These are phyloP conservation scores for Polyporus arcularius DNA, from an alignment of 768 basidiomycete species.

Conservation along the genomic window DNA sequence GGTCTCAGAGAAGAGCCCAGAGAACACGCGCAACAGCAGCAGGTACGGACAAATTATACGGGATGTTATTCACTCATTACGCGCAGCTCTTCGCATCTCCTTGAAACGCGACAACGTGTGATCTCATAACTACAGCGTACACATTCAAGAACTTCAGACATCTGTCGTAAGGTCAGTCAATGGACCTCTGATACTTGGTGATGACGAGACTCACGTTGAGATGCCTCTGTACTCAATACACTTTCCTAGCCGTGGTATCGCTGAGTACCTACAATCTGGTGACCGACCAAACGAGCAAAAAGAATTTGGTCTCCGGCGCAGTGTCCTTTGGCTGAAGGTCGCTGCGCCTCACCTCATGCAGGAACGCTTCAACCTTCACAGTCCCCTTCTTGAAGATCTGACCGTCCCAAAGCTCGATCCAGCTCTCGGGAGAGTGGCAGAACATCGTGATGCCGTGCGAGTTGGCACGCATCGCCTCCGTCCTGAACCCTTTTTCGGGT, in stretches of 20 bases:
- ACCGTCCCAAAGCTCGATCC: conserved; percentile 40
- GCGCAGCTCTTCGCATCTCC: too few relatives aligned
- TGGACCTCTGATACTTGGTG: background rate
- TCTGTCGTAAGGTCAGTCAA: too few relatives aligned
- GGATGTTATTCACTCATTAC: too few relatives aligned
- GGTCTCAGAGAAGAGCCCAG: too few relatives aligned
- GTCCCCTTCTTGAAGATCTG: conserved; percentile 36
- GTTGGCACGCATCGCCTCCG: background rate
- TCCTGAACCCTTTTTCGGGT: conserved; percentile 33
- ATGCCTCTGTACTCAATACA: background rate
- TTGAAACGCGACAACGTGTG: too few relatives aligned
- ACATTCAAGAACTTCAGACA: too few relatives aligned
- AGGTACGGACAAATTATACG: too few relatives aligned
- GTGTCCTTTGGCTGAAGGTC: background rate
- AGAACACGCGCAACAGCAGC: too few relatives aligned
- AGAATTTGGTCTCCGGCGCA: background rate
- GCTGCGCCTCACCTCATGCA: background rate
- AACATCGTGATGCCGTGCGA: conserved; percentile 28
- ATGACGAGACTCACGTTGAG: background rate
- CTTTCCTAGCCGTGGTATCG: background rate
- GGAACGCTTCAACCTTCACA: conserved; percentile 29
- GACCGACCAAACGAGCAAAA: conserved; percentile 3
- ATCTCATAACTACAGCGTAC: too few relatives aligned
- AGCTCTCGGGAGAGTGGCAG: conserved; percentile 39
- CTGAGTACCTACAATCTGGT: background rate